Conservation (phyloP, 768 basidiomycete species). For the Vararia minispora region DNA sequence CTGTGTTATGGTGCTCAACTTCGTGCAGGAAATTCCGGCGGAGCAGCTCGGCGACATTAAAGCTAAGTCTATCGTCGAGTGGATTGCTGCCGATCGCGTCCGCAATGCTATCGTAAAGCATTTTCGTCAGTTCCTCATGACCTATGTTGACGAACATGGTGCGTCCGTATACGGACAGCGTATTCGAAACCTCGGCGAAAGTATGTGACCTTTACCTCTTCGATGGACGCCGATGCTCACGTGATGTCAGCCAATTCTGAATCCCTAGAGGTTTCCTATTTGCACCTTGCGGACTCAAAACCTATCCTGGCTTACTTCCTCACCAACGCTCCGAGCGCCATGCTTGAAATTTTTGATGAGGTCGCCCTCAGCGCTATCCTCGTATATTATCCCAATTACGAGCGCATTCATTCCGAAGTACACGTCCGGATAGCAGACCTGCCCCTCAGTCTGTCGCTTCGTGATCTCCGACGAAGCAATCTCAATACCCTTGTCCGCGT, state of each 20-base stretch:
- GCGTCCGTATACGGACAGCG: constrained; percentile 90
- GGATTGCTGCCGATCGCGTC: constrained; percentile 92
- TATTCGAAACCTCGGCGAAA: constrained; percentile 90
- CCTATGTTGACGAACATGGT: constrained; percentile 87
- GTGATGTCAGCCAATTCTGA: constrained; percentile 78
- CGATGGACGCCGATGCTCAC: not conserved
- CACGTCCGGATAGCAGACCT: constrained; percentile 96
- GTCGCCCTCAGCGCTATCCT: constrained; percentile 91
- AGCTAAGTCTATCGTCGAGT: constrained; percentile 93
- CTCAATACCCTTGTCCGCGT: constrained; percentile 95
- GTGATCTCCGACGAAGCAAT: constrained; percentile 86
- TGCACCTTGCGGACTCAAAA: constrained; percentile 87
- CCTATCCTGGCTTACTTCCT: constrained; percentile 97
- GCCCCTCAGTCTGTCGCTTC: constrained; percentile 79
- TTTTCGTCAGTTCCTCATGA: constrained; percentile 93
- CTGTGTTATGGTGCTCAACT: not conserved
- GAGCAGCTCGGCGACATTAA: constrained; percentile 98
- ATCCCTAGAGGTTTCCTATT: constrained; percentile 93
- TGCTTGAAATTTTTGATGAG: constrained; percentile 91
- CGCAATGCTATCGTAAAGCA: constrained; percentile 83
- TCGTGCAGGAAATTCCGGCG: constrained; percentile 73
- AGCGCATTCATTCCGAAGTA: constrained; percentile 94
- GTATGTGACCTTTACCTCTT: constrained; percentile 32
- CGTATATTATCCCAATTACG: constrained; percentile 91
- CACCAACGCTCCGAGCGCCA: constrained; percentile 85